Evolutionary conservation across 305 asterid species (phyloP), one percentile per base, ranked within the genome.

Genomic region (Rubia peregrina): DNA sequence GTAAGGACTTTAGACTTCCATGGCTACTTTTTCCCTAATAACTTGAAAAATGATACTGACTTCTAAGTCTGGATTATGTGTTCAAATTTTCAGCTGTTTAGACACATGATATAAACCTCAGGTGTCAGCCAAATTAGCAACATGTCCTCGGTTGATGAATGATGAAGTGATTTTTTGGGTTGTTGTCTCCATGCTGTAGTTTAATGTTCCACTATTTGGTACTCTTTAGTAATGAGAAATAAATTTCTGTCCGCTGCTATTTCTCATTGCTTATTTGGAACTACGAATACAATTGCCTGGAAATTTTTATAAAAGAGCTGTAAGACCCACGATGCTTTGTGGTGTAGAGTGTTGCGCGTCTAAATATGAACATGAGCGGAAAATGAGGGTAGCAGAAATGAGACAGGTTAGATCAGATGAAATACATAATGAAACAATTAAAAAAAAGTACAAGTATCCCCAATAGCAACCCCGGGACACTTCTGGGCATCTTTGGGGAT

Each of bases 401-500:
- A 16, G 19, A 49, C 56, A 13, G 12, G 51, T 4, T 46, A 46
- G 51, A 46, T 49, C 16, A 13, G 56, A 49, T 6, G 56, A 49
- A 49, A 49, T 4, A 51, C 33, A 6, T 51, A 51, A 51, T 16
- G 22, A 7, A 51, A 30, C 33, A 1, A 30, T 30, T 30, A 30
- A 30, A 49, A 51, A 51, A 51, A 16, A 16, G 57, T 51, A 7
- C 2, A 51, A 51, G 22, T 62, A 33, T 40, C 46, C 41, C 17
- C 67, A 33, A 36, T 7, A 33, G 44, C 21, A 30, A 38, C 9
- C 6, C 3, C 46, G 6, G 53, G 24, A 21, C 4, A 48, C 46
- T 40, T 65, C n/a, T 65, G 53, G 53, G 55, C n/a, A 65, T 19
- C n/a, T 11, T n/a, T 21, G 69, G 53, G 55, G 55, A 9, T 48